Base-by-base conservation (phyloP, 2,329 filamentous ascomycete species). In the Fusarium staphyleae region DNA sequence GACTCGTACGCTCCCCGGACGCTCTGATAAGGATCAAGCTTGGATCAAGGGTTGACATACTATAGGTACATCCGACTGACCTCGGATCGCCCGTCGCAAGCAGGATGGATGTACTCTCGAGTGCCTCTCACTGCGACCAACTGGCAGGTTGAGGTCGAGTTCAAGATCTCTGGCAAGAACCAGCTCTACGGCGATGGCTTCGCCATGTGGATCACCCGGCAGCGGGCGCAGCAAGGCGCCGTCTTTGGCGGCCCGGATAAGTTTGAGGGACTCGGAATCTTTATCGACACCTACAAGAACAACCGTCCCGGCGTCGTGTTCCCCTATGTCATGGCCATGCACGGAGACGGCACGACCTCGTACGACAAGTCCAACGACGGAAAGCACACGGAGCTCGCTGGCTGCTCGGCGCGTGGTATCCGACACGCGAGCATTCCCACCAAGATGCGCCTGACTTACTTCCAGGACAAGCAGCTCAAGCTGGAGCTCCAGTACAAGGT, bases 211-310 rank as follows among this genome's bases (percentile, higher is more conserved):
- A 83, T 99, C 70, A 98, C 93, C 65, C 96, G 96, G 77, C 87
- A 96, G 76, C 90, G 95, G 62, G 93, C 85, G 26, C 83, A 87
- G 66, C 77, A 81, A 53, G 95, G 95, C 13, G 83, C 87, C 10
- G 93, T 99, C 30, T 99, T 99, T 74, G 95, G 95, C 43, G 88
- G 87, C 64, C 81, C 83, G 24, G 93, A 99, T 77, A 85, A 85
- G 61, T 99, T 98, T 67, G 93, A 99, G 74, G 95, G 95, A 4
- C 83, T 99, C 39, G 95, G 92, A 48, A 83, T 99, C 74, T 98
- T 97, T 79, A 85, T 99, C 77, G 95, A 99, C 73, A 99, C 95
- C 36, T 99, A 99, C 83, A 99, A 99, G 86, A 99, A 99, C 81
- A 96, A 97, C 79, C 87, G 95, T 12, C 93, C 95, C 1, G 95